These are phyloP conservation scores for Rosa multiflora DNA, from an alignment of 306 rosid species.

Conservation along the genomic window DNA sequence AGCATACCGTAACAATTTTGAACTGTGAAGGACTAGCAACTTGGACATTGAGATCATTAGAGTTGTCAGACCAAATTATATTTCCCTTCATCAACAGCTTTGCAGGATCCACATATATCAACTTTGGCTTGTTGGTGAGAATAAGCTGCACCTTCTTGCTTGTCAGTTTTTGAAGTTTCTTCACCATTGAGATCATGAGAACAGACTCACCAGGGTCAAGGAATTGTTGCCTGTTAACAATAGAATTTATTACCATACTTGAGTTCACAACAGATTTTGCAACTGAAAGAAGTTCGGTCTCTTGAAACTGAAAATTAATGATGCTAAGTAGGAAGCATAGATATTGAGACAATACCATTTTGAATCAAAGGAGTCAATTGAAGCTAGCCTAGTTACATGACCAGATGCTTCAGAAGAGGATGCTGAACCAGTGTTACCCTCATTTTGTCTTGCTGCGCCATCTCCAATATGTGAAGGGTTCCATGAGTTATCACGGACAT, in stretches of 20 bases:
- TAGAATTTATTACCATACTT: slow-evolving; percentile 11
- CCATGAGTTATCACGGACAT: slow-evolving; percentile 63
- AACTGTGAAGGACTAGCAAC: slow-evolving; percentile 77
- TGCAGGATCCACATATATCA: slow-evolving; percentile 93
- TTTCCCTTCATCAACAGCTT: slow-evolving; percentile 85
- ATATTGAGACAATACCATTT: slow-evolving; percentile 65
- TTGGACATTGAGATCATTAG: slow-evolving; percentile 87
- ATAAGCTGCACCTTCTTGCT: slow-evolving; percentile 99
- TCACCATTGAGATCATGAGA: slow-evolving; percentile 95
- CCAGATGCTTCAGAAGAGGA: slow-evolving; percentile 64
- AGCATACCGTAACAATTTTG: slow-evolving; percentile 88
- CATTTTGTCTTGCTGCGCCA: slow-evolving; percentile 46
- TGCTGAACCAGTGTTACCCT: slow-evolving; percentile 50
- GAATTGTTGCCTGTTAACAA: slow-evolving; percentile 77
- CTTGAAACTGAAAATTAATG: not conserved
- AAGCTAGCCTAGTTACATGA: slow-evolving; percentile 85
- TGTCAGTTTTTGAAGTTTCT: slow-evolving; percentile 78
- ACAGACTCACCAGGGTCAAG: slow-evolving; percentile 97
- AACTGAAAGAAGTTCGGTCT: not conserved
- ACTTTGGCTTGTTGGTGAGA: slow-evolving; percentile 94
- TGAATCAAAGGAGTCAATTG: slow-evolving; percentile 97
- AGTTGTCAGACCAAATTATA: slow-evolving; percentile 93
- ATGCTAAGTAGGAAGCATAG: slow-evolving; percentile 1
- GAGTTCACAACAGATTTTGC: not conserved
- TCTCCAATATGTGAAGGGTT: slow-evolving; percentile 87